Percentiles rank a stretch among this genome's conserved stretches.
phyloP scores from a whole-genome alignment of 495 filamentous ascomycete genomes.

The Penicillium argentinense region DNA sequence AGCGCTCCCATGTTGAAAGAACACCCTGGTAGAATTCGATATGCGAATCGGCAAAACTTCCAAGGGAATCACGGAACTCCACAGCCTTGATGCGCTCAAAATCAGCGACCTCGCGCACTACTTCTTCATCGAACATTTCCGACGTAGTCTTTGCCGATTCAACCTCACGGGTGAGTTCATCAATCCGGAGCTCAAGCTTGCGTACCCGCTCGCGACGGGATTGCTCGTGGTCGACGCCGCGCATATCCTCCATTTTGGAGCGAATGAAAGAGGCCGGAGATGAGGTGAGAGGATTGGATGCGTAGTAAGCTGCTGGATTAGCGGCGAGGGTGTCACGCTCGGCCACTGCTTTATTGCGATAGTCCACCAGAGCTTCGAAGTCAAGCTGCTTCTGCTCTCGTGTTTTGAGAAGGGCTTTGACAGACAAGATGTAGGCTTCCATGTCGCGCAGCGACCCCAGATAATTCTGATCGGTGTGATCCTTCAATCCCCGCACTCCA shows the following conservation, averaged over 20 bases:
- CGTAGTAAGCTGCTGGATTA: slow-evolving; percentile 57
- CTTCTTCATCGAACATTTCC: slow-evolving; percentile 91
- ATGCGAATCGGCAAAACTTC: slow-evolving; percentile 78
- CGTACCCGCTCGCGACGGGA: slow-evolving; percentile 79
- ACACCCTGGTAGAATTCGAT: slow-evolving; percentile 81
- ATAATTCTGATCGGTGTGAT: slow-evolving; percentile 95
- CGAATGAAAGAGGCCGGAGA: slow-evolving; percentile 86
- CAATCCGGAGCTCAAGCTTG: slow-evolving; percentile 88
- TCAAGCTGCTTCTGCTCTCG: slow-evolving; percentile 98
- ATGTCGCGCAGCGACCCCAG: slow-evolving; percentile 88
- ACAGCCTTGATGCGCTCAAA: slow-evolving; percentile 95
- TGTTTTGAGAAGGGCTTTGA: slow-evolving; percentile 86
- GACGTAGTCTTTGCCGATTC: slow-evolving; percentile 79
- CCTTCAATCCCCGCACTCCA: slow-evolving; percentile 73
- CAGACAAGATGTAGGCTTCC: slow-evolving; percentile 80
- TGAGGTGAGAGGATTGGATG: slow-evolving; percentile 58
- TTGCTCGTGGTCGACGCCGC: slow-evolving; percentile 95
- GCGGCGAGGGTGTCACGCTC: slow-evolving; percentile 81
- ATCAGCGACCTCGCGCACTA: slow-evolving; percentile 84
- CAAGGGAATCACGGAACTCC: slow-evolving; percentile 87
- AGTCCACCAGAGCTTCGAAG: slow-evolving; percentile 93
- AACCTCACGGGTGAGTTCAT: slow-evolving; percentile 83
- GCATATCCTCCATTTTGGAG: slow-evolving; percentile 93
- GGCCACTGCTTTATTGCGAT: slow-evolving; percentile 83
- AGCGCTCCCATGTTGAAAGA: slow-evolving; percentile 84